Evolutionary conservation across 768 basidiomycete species (phyloP).

Genomic region (Russula lepida): DNA sequence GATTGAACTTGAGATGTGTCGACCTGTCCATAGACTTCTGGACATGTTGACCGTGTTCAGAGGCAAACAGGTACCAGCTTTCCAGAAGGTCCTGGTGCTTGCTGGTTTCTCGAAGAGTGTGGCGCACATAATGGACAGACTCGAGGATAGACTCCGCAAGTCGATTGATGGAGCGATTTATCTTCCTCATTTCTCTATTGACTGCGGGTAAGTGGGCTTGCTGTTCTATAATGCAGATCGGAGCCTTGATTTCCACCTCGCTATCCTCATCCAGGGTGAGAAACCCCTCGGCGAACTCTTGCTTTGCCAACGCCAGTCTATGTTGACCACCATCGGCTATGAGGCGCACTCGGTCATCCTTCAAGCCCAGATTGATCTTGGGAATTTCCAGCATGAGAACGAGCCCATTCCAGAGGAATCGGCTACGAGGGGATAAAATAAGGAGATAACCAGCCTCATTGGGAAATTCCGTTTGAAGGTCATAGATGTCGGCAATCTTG

Average conservation of each 20-base stretch:
- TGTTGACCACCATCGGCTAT: conserved; percentile 84
- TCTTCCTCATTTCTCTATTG: conserved; percentile 84
- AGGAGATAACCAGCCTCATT: conserved; percentile 68
- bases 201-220: conserved; percentile 89
- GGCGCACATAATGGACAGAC: conserved; percentile 81
- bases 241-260: conserved; percentile 28
- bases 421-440: conserved; percentile 72
- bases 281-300: conserved; percentile 62
- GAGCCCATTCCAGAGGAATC: conserved; percentile 88
- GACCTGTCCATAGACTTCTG: conserved; percentile 79
- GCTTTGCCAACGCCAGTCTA: conserved; percentile 68
- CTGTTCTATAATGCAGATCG: conserved; percentile 46
- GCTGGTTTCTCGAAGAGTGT: conserved; percentile 47
- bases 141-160: conserved; percentile 90
- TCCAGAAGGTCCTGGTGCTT: conserved; percentile 80
- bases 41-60: conserved; percentile 88
- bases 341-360: conserved; percentile 84
- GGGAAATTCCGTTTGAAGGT: conserved; percentile 46
- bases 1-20: conserved; percentile 66
- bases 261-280: conserved; percentile 52
- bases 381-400: conserved; percentile 73
- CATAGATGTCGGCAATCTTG: conserved; percentile 33
- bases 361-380: conserved; percentile 70
- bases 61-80: conserved; percentile 95
- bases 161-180: conserved; percentile 79